A percentile compares a stretch with the other conserved stretches of the same genome.
These are phyloP conservation scores for Tinospora cordifolia DNA, from an alignment of 164 flowering plant species.

Conservation along the genomic window DNA sequence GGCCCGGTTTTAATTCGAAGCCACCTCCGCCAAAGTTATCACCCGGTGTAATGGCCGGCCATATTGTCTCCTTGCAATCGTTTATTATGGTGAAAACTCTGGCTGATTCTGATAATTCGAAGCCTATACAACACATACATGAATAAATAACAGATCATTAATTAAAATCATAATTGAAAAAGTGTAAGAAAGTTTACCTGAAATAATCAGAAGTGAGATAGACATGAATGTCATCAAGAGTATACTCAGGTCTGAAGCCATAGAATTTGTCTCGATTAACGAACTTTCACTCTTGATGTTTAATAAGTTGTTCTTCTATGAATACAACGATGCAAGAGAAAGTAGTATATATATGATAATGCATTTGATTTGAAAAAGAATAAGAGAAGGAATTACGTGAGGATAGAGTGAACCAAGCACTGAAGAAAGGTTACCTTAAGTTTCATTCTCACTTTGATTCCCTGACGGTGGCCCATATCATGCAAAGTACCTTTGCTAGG, in stretches of 20 bases:
- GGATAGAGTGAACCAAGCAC: neutral
- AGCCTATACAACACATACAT: constrained; percentile 20
- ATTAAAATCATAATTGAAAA: neutral
- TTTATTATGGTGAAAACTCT: constrained; percentile 72
- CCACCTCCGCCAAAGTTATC: constrained; percentile 65
- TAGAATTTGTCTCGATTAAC: neutral
- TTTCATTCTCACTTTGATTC: neutral
- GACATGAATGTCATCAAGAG: neutral
- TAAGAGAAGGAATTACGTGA: neutral
- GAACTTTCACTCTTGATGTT: neutral
- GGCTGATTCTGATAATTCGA: constrained; percentile 29
- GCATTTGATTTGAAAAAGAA: neutral
- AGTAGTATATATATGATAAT: neutral
- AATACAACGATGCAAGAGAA: neutral
- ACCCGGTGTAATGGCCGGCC: constrained; percentile 80
- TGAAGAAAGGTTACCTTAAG: neutral
- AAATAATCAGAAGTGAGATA: neutral
- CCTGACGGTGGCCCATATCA: neutral
- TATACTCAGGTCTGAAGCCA: neutral
- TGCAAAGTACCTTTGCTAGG: neutral
- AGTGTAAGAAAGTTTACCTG: neutral
- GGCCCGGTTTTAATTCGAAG: constrained; percentile 46
- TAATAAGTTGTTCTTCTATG: neutral
- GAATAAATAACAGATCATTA: too few relatives aligned
- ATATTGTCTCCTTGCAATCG: constrained; percentile 66